phyloP scores from a whole-genome alignment of 805 yeast species.

The Isabelozyma heimii region DNA sequence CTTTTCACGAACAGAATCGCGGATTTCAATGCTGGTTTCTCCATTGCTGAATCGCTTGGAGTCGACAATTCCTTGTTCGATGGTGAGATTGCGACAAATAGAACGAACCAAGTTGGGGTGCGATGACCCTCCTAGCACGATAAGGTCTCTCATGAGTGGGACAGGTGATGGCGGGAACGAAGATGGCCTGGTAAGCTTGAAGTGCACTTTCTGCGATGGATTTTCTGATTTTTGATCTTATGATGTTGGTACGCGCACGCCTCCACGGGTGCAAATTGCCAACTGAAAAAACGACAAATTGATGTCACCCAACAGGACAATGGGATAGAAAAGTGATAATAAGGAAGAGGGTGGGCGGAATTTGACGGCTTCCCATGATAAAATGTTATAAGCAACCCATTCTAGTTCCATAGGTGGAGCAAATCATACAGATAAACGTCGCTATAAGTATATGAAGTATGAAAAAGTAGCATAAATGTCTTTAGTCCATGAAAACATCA shows the following conservation, averaged over 20 bases:
- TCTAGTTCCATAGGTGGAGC: too few relatives aligned
- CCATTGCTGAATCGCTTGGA: constrained; percentile 79
- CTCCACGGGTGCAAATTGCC: not conserved
- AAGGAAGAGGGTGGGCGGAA: too few relatives aligned
- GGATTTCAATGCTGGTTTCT: constrained; percentile 83
- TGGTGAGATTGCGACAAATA: constrained; percentile 76
- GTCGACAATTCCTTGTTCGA: constrained; percentile 65
- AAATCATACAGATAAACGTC: too few relatives aligned
- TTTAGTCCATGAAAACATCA: too few relatives aligned
- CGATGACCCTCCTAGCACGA: constrained; percentile 87
- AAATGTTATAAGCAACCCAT: too few relatives aligned
- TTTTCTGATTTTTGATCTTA: not conserved
- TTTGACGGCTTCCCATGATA: too few relatives aligned
- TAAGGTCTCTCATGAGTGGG: constrained; percentile 70
- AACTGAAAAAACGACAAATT: too few relatives aligned
- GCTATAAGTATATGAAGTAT: too few relatives aligned
- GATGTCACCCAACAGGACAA: too few relatives aligned
- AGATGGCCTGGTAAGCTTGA: not conserved
- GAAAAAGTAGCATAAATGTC: too few relatives aligned
- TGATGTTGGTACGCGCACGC: not conserved
- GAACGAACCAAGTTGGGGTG: constrained; percentile 74
- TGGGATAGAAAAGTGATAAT: too few relatives aligned
- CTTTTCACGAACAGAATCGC: constrained; percentile 90
- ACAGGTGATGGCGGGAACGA: not conserved
- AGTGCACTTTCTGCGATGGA: not conserved